Conservation (phyloP, 2,329 filamentous ascomycete genomes). For the Fusarium kyushuense region DNA sequence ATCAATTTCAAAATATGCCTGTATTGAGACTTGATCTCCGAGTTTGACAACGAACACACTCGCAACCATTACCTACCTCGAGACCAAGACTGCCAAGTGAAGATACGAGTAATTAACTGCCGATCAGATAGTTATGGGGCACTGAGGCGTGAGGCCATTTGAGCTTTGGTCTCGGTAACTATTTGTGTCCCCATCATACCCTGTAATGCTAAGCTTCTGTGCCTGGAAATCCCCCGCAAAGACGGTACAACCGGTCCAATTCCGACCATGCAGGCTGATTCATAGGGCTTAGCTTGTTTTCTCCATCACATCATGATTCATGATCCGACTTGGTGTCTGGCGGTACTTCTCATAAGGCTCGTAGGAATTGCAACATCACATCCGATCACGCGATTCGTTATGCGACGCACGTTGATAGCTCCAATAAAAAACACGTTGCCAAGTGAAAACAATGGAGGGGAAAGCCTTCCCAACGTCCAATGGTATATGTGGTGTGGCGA, state of each 20-base stretch:
- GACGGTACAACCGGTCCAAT: background rate
- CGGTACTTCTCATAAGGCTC: background rate
- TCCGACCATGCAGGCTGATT: background rate
- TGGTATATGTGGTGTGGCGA: background rate
- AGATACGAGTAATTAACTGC: background rate
- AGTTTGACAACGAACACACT: background rate
- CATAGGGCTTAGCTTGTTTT: background rate
- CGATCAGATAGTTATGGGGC: background rate
- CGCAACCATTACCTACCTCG: background rate
- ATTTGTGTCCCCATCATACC: background rate
- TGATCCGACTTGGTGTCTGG: background rate
- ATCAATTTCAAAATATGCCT: background rate
- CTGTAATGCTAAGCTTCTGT: background rate
- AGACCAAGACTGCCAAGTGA: background rate
- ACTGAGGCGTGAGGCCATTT: background rate
- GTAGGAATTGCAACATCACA: background rate
- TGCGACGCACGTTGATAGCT: background rate
- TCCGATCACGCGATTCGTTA: slow-evolving; percentile 13
- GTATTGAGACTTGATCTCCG: background rate
- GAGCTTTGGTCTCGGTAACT: background rate
- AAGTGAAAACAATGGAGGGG: background rate
- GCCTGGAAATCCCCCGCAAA: slow-evolving; percentile 21
- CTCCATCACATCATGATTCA: background rate
- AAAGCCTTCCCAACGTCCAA: background rate
- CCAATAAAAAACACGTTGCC: background rate